Conservation (phyloP, 2,329 filamentous ascomycete species). For the Phoma herbarum region DNA sequence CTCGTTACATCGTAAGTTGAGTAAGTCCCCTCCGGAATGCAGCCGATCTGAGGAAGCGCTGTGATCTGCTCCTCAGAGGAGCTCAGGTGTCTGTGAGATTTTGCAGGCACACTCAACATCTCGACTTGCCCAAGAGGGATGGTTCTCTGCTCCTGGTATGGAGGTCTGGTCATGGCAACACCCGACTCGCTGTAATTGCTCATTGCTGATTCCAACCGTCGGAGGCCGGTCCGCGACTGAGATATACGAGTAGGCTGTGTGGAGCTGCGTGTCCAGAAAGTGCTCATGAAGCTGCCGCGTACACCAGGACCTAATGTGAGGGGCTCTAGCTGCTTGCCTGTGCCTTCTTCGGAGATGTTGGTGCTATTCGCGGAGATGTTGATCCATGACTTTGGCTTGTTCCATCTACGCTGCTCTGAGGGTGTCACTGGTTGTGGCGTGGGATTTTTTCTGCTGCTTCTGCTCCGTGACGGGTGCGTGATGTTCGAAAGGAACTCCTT, state of each 20-base stretch:
- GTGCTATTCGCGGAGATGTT: slow-evolving; percentile 1
- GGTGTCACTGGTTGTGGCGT: background rate
- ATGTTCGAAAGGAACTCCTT: slow-evolving; percentile 23
- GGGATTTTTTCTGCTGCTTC: slow-evolving; percentile 7
- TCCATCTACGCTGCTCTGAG: slow-evolving; percentile 3
- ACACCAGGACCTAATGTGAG: slow-evolving; percentile 2
- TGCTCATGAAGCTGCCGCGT: slow-evolving; percentile 20
- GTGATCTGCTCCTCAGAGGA: slow-evolving; percentile 18
- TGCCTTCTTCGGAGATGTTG: background rate
- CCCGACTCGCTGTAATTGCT: slow-evolving; percentile 23
- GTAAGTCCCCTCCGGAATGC: slow-evolving; percentile 26
- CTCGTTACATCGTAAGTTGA: background rate
- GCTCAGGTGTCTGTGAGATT: background rate
- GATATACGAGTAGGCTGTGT: slow-evolving; percentile 10
- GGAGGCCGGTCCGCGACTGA: slow-evolving; percentile 12
- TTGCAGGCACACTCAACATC: background rate
- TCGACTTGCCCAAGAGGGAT: slow-evolving; percentile 1
- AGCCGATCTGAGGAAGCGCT: slow-evolving; percentile 29
- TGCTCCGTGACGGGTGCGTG: slow-evolving; percentile 15
- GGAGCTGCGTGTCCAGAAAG: slow-evolving; percentile 18
- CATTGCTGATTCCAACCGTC: slow-evolving; percentile 18
- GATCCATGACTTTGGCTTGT: slow-evolving; percentile 7
- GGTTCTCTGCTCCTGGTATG: slow-evolving; percentile 10
- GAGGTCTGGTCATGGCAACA: slow-evolving; percentile 17
- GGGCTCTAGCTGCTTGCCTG: background rate